A percentile compares a stretch with the other conserved stretches of the same genome.
Evolutionary conservation across 2,329 filamentous ascomycete genomes (phyloP).

Genomic region (Colletotrichum caudatum): DNA sequence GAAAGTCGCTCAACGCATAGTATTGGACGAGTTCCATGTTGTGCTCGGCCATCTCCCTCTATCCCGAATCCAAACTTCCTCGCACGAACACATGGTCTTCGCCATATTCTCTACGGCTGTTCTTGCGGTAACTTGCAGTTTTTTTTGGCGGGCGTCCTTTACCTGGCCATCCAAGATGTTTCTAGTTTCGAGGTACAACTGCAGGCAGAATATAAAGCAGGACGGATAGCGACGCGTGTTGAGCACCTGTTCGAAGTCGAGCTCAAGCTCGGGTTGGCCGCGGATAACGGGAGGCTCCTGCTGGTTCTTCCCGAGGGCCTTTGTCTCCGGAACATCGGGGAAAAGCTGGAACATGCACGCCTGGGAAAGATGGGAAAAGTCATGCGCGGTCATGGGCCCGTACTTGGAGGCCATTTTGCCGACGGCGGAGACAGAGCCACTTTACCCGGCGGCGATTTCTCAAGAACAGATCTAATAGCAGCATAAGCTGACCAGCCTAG

Average conservation of each 20-base stretch:
- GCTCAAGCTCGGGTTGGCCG: conserved; percentile 4
- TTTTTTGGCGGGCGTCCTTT: background rate
- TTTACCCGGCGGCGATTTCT: background rate
- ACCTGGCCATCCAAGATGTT: conserved; percentile 23
- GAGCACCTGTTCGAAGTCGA: conserved; percentile 4
- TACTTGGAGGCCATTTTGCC: background rate
- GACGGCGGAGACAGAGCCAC: background rate
- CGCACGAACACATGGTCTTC: background rate
- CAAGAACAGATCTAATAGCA: background rate
- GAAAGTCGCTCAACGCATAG: conserved; percentile 1
- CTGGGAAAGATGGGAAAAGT: background rate
- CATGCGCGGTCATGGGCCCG: background rate
- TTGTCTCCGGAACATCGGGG: background rate
- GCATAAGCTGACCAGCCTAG: background rate
- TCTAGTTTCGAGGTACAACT: conserved; percentile 11
- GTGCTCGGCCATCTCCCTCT: background rate
- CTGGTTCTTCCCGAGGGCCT: background rate
- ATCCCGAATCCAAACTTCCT: background rate
- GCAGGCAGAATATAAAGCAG: conserved; percentile 7
- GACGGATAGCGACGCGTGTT: background rate
- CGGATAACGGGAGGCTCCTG: conserved; percentile 5
- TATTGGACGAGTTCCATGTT: background rate
- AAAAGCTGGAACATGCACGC: conserved; percentile 1
- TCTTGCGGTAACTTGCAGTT: background rate
- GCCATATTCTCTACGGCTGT: background rate